These are phyloP conservation scores for Leptosphaerulina australis DNA, from an alignment of 2,329 filamentous ascomycete species.

Conservation along the genomic window DNA sequence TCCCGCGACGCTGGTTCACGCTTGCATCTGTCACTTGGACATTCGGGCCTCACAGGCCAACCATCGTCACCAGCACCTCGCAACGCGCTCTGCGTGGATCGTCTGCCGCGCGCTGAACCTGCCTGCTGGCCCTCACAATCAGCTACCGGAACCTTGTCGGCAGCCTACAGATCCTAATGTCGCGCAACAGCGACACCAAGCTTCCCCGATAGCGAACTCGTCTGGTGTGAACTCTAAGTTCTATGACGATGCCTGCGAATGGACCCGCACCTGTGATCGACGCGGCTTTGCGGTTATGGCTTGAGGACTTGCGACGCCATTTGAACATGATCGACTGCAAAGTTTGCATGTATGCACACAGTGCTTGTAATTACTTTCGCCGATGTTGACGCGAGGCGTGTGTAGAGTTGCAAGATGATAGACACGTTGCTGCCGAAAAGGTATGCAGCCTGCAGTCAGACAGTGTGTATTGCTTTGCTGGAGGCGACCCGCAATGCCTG, in stretches of 20 bases:
- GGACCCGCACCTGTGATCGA: slow-evolving; percentile 40
- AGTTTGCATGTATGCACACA: slow-evolving; percentile 9
- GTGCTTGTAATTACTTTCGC: slow-evolving; percentile 12
- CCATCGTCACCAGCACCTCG: slow-evolving; percentile 26
- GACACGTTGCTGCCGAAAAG: slow-evolving; percentile 24
- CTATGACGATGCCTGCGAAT: slow-evolving; percentile 14
- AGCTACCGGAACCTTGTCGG: slow-evolving; percentile 27
- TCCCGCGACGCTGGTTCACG: slow-evolving; percentile 39
- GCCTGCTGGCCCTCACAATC: slow-evolving; percentile 15
- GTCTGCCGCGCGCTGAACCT: slow-evolving; percentile 24
- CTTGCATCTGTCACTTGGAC: slow-evolving; percentile 43
- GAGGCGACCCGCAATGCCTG: slow-evolving; percentile 16
- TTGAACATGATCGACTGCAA: slow-evolving; percentile 20
- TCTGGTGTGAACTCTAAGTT: slow-evolving; percentile 20
- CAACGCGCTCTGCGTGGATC: slow-evolving; percentile 23
- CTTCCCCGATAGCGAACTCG: slow-evolving; percentile 14
- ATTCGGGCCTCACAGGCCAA: slow-evolving; percentile 35
- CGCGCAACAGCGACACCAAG: slow-evolving; percentile 17
- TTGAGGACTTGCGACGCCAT: slow-evolving; percentile 29
- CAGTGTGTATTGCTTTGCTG: slow-evolving; percentile 27
- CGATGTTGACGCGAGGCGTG: slow-evolving; percentile 12
- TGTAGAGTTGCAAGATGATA: slow-evolving; percentile 22
- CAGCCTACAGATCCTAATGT: slow-evolving; percentile 19
- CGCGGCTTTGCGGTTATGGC: slow-evolving; percentile 41
- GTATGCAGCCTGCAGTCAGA: slow-evolving; percentile 20